Base-by-base conservation (phyloP, 345 rosid species). In the Boechera divaricarpa region DNA sequence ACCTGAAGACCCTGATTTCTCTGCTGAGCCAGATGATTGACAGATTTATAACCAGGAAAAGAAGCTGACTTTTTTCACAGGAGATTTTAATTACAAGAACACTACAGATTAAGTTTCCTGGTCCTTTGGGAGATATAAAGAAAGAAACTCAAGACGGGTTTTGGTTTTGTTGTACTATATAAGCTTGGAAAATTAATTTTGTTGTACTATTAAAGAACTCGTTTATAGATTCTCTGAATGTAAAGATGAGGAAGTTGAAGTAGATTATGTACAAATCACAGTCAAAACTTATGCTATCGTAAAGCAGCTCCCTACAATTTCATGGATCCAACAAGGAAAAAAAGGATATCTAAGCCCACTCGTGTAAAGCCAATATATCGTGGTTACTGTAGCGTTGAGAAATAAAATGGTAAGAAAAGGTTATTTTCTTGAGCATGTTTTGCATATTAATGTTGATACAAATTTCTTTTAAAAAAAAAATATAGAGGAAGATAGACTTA, bases 1-100 rank as follows among this genome's bases (percentile, higher is more conserved):
- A 61, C 97, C 98, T 1, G 92, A 91, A 49, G 98, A 93, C 82
- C 91, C 95, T n/a, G 90, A 87, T 79, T 91, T 91, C 78, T 89
- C 88, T 0, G 74, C 67, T 0, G 95, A 85, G 76, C 78, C 75
- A 24, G 87, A 88, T 31, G 87, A 89, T 69, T 60, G 63, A 80
- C 41, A 64, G 26, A 64, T 63, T 55, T 31, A 29, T 31, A 39
- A 18, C 18, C 44, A 45, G 8, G 52, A 38, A 49, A 28, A 7
- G 18, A 63, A 49, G 60, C 81, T 62, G 66, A 48, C 38, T 28
- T 33, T 52, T 35, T 28, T 7, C 45, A 67, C 67, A 10, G 8
- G 67, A 36, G 59, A 75, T n/a, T 38, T 32, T 45, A 26, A 67
- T 75, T 57, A 56, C 71, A 58, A 56, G 66, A 32, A 59, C 75